Evolutionary conservation across 2,329 filamentous ascomycete species (phyloP), one percentile per base, ranked within the genome.

Genomic region (Alternaria consortialis): DNA sequence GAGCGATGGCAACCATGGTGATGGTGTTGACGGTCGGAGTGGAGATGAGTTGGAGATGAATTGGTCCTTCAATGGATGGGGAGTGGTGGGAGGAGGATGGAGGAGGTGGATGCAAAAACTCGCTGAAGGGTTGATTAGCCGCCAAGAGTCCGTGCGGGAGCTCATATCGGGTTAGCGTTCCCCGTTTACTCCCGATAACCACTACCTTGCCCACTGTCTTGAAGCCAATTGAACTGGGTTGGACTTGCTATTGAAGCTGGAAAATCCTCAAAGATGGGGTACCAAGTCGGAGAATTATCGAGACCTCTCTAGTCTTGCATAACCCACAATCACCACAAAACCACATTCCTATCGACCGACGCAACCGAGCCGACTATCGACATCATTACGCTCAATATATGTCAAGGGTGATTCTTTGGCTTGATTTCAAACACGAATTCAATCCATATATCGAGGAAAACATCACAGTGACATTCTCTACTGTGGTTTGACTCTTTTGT

Each of bases 1-100:
- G 73, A 63, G 77, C 77, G 64, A 79, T 77, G 70, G 76, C 75
- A 77, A 78, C 75, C 76, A 78, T 78, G 68, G 70, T 78, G 75
- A 71, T 64, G 71, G 71, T 74, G 69, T 69, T 69, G 70, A 68
- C 69, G 65, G 63, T 67, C 70, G 65, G 74, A 75, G 75, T 73
- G 74, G 74, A 78, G 75, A 78, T 77, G 74, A 71, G 71, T 74
- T 74, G 74, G 69, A 70, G 74, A 78, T 77, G 76, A 74, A 75
- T 72, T 75, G 70, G 65, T 68, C 71, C 64, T 72, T 69, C 72
- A 75, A 74, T 75, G 70, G 73, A 72, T 74, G 69, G 63, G 63
- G 66, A 66, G 67, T 66, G 65, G 66, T 68, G 65, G 63, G 56
- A 62, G 65, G 70, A 66, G 68, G 66, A 66, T 66, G 62, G 65